Evolutionary conservation across 371 early-diverging fungal species (phyloP), one percentile per base, ranked within the genome.

Genomic region (Lichtheimia ornata): DNA sequence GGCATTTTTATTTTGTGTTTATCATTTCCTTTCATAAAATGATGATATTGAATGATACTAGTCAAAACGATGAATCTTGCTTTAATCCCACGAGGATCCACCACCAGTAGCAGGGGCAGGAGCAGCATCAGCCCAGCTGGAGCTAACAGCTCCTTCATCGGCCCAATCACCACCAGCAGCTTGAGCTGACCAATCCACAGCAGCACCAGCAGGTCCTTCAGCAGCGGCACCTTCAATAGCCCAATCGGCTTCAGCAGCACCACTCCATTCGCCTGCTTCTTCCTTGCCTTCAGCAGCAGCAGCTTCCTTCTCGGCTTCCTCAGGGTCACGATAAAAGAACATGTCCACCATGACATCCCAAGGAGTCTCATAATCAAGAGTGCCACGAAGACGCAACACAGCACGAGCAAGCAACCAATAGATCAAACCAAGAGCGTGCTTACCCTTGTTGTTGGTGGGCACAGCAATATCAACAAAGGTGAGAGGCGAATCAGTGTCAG

Each of bases 381-480:
- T 81, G 64, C 98, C 98, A 72, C 97, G 93, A 78, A 99, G 94
- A 69, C 98, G 96, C 74, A 97, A 92, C 60, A 99, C 94, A 82
- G 99, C 93, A 74, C 99, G 93, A 68, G 96, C 95, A 71, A 99
- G 86, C 63, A 99, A 80, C 92, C 94, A 99, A 88, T 93, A 97
- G 69, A 91, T 91, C 47, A 98, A 86, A 84, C 99, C 99, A 71
- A 99, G 93, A 64, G 99, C 85, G 87, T 96, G 92, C 86, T 97
- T 97, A 72, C 94, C 93, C 84, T 96, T 89, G 92, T 99, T 99
- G 94, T 99, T 99, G 82, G 94, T 92, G 66, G 99, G 99, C 88
- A 99, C 99, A 72, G 95, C 99, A 79, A 99, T 87, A 85, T 99
- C 99, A 70, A 99, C 94, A 83, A 88, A 90, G 67, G 86, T 79